phyloP scores from a whole-genome alignment of 768 basidiomycete genomes.

The Rhodosporidiobolus odoratus region DNA sequence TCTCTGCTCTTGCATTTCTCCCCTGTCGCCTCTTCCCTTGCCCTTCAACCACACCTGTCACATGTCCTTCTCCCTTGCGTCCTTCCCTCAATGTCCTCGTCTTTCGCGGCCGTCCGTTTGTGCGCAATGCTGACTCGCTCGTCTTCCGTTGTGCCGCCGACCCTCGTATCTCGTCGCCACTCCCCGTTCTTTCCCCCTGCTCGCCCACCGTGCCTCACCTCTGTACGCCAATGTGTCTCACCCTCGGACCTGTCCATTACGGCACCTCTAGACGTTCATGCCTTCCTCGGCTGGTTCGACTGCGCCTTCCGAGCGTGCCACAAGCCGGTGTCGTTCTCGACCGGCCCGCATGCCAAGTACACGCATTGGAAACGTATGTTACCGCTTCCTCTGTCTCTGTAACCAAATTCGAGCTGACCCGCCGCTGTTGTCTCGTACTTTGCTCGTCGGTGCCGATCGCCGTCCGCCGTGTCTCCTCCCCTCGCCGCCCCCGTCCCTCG shows the following conservation, averaged over 20 bases:
- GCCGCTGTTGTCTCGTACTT: neutral
- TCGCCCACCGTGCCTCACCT: neutral
- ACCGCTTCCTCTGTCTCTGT: neutral
- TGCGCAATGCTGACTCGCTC: too few relatives aligned
- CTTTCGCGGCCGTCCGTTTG: too few relatives aligned
- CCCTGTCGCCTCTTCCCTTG: too few relatives aligned
- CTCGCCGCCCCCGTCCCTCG: neutral
- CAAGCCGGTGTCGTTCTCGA: slow-evolving; percentile 91
- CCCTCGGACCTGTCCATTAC: neutral
- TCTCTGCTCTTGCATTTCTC: neutral
- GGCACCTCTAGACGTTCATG: slow-evolving; percentile 77
- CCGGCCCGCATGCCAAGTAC: slow-evolving; percentile 86
- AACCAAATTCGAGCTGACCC: neutral
- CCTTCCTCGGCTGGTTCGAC: slow-evolving; percentile 99
- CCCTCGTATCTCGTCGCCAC: too few relatives aligned
- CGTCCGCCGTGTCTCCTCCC: too few relatives aligned
- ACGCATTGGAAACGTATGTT: slow-evolving; percentile 48
- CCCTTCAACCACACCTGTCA: neutral
- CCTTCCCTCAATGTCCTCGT: too few relatives aligned
- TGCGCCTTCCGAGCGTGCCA: slow-evolving; percentile 91
- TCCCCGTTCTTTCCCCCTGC: too few relatives aligned
- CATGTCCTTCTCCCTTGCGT: too few relatives aligned
- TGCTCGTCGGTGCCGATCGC: too few relatives aligned
- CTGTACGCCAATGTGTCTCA: neutral
- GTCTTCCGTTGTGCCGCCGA: too few relatives aligned